Evolutionary conservation across 495 filamentous ascomycete species (phyloP), one percentile per base, ranked within the genome.

Genomic region (Chlorociboria aeruginascens): DNA sequence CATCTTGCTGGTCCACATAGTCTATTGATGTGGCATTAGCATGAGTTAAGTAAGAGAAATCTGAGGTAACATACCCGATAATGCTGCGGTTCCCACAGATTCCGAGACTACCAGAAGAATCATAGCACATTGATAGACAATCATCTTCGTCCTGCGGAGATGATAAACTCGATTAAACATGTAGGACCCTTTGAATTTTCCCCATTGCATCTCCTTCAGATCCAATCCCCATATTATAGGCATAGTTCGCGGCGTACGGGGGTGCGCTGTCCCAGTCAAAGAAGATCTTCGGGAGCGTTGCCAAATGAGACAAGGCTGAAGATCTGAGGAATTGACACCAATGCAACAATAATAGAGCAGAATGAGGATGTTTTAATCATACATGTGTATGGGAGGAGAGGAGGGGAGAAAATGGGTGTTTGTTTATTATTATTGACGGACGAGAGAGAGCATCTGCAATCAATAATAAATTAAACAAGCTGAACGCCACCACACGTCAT

Each of bases 121-220:
- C 67, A 73, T 69, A 45, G 72, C 71, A 34, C 66, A 52, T 51
- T 74, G 72, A 42, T 76, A 76, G 43, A 76, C 66, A 49, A 72
- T 67, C 62, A 76, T 72, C 54, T 72, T 74, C 8, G 69, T 69
- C 17, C 68, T 62, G 11, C 72, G 67, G 0, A 71, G 60, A 48
- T 74, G 70, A 53, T 70, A 73, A 6, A 62, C 59, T 12, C 57
- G 60, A 40, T 66, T 70, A 61, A 68, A 73, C 70, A 74, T 73
- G 55, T 73, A 64, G 14, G 63, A 68, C 35, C 55, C 58, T 50
- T 65, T 70, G 63, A 74, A 74, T 55, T 71, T 73, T 51, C 55
- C 49, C 68, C 68, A 76, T 58, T 69, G 63, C 46, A 72, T 70
- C 50, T 74, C 70, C 7, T 58, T 51, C 40, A 76, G 63, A 54